phyloP scores from a whole-genome alignment of 2,329 filamentous ascomycete genomes.

The Alternaria sp. region DNA sequence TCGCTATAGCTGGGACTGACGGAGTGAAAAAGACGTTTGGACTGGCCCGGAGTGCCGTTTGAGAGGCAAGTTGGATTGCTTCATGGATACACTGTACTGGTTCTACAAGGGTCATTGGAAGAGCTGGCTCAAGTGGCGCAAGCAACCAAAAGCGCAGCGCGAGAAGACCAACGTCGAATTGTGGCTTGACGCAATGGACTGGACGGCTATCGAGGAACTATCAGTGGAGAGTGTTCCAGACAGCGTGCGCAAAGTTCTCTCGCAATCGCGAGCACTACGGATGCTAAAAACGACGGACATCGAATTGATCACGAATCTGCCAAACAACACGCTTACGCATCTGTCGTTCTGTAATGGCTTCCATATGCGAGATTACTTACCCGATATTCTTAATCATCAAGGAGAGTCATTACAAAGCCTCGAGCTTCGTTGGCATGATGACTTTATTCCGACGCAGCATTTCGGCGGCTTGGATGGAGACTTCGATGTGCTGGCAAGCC shows the following conservation, averaged over 20 bases:
- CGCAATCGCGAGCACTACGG: background rate
- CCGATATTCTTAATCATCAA: conserved; percentile 14
- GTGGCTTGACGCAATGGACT: conserved; percentile 29
- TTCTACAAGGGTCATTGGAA: conserved; percentile 1
- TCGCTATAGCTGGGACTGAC: conserved; percentile 16
- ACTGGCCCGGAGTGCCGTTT: background rate
- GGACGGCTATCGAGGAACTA: conserved; percentile 17
- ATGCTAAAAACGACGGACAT: conserved; percentile 14
- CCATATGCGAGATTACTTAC: background rate
- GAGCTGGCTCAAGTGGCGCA: conserved; percentile 2
- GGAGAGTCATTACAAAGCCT: conserved; percentile 17
- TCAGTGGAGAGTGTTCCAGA: background rate
- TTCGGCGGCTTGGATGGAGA: background rate
- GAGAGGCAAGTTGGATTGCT: background rate
- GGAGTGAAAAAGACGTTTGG: background rate
- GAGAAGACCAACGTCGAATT: conserved; percentile 19
- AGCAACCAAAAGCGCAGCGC: conserved; percentile 1
- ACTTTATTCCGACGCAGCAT: background rate
- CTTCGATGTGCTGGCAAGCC: conserved; percentile 5
- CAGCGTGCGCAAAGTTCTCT: background rate
- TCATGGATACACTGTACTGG: background rate
- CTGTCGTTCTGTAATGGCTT: conserved; percentile 8
- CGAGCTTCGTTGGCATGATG: conserved; percentile 13
- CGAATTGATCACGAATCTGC: conserved; percentile 11
- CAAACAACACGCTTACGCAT: conserved; percentile 17